A percentile compares a stretch with the other conserved stretches of the same genome.
phyloP scores from a whole-genome alignment of 441 rosid species.

The Jatropha podagrica region DNA sequence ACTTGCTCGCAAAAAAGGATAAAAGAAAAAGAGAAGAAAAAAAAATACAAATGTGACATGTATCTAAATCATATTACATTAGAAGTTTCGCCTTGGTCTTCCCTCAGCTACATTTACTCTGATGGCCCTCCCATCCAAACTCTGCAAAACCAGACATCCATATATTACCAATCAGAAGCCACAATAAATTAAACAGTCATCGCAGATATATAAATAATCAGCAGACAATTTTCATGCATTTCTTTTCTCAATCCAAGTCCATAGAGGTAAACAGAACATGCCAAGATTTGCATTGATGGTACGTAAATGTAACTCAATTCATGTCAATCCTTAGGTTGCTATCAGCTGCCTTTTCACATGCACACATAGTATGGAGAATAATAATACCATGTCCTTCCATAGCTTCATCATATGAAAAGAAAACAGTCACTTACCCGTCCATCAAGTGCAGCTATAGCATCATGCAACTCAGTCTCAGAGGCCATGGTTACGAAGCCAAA shows the following conservation, averaged over 20 bases:
- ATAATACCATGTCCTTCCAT: not conserved
- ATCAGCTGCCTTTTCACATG: not conserved
- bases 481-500: slow-evolving; percentile 77
- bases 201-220: not conserved
- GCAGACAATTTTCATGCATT: not conserved
- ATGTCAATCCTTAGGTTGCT: too few species aligned
- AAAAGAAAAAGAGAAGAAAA: not conserved
- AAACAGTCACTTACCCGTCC: slow-evolving; percentile 48
- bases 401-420: not conserved
- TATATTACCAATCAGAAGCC: not conserved
- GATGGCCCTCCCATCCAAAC: slow-evolving; percentile 63
- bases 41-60: not conserved
- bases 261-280: not conserved
- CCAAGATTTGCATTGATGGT: too few species aligned
- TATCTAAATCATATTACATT: slow-evolving; percentile 11
- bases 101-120: slow-evolving; percentile 67
- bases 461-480: slow-evolving; percentile 61
- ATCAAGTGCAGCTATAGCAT: slow-evolving; percentile 75
- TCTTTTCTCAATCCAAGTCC: not conserved
- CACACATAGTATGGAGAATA: not conserved
- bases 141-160: slow-evolving; percentile 33
- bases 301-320: too few species aligned
- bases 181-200: not conserved
- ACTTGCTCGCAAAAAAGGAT: slow-evolving; percentile 22
- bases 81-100: slow-evolving; percentile 53